Conservation (phyloP, 176 grass and related monocot genomes). For the Pharus latifolius region DNA sequence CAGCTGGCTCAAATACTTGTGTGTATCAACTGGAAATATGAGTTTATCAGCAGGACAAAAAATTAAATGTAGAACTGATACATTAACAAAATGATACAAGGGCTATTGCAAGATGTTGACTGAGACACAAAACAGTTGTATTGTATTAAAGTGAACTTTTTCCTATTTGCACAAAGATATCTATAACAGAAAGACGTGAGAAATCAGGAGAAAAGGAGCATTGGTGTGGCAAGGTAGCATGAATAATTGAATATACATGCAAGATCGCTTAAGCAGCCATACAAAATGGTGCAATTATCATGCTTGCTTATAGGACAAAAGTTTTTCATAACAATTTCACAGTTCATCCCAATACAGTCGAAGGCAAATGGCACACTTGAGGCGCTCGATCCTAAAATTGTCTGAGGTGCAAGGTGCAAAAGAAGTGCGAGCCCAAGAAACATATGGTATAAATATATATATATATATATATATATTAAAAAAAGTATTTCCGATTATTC, state of each 20-base stretch:
- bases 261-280: background rate
- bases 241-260: background rate
- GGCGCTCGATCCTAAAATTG: no score
- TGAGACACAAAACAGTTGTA: background rate
- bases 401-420: no score
- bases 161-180: background rate
- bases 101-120: background rate
- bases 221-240: background rate
- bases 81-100: background rate
- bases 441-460: no score
- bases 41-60: background rate
- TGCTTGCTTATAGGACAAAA: background rate
- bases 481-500: no score
- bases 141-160: background rate
- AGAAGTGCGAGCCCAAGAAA: no score
- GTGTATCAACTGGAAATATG: background rate
- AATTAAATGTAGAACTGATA: background rate
- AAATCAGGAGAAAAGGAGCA: background rate
- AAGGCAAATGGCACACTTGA: no score
- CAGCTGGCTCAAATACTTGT: background rate
- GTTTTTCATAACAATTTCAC: conserved; percentile 1
- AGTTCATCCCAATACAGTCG: no score
- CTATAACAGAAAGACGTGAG: background rate
- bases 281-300: background rate
- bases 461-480: no score